Conservation (phyloP, 2,329 filamentous ascomycete species). For the Trichoderma lentiforme region DNA sequence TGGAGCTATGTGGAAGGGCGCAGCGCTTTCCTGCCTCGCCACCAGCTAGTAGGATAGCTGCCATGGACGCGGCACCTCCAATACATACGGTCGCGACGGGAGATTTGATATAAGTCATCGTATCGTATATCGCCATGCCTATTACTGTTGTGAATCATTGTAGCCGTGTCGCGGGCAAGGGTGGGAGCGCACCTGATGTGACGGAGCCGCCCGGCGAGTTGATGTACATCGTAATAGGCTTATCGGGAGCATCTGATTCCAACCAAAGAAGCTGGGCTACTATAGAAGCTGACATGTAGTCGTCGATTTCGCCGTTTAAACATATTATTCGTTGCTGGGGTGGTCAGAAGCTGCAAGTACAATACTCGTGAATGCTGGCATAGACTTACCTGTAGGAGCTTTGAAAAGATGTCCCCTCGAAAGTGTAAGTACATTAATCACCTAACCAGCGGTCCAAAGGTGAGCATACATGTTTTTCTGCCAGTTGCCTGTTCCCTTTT, state of each 20-base stretch:
- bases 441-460: too few relatives aligned
- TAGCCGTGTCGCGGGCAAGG: conserved; percentile 2
- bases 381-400: conserved; percentile 63
- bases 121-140: conserved; percentile 91
- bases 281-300: conserved; percentile 85
- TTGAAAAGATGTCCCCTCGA: conserved; percentile 77
- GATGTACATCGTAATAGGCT: conserved; percentile 96
- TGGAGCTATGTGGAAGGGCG: conserved; percentile 85
- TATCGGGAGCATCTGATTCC: conserved; percentile 92
- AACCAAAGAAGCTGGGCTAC: conserved; percentile 96
- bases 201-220: conserved; percentile 94
- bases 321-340: conserved; percentile 84
- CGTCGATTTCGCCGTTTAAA: conserved; percentile 87
- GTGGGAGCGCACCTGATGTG: conserved; percentile 52
- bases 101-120: conserved; percentile 93
- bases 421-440: conserved; percentile 21
- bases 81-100: conserved; percentile 94
- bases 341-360: neutral
- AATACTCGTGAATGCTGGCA: neutral
- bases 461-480: conserved; percentile 68
- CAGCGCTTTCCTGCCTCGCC: conserved; percentile 82
- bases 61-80: conserved; percentile 94
- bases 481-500: conserved; percentile 60
- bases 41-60: conserved; percentile 80
- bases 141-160: neutral